Evolutionary conservation across 352 stramenopile species (phyloP).

Genomic region (Pythium phragmiticola): DNA sequence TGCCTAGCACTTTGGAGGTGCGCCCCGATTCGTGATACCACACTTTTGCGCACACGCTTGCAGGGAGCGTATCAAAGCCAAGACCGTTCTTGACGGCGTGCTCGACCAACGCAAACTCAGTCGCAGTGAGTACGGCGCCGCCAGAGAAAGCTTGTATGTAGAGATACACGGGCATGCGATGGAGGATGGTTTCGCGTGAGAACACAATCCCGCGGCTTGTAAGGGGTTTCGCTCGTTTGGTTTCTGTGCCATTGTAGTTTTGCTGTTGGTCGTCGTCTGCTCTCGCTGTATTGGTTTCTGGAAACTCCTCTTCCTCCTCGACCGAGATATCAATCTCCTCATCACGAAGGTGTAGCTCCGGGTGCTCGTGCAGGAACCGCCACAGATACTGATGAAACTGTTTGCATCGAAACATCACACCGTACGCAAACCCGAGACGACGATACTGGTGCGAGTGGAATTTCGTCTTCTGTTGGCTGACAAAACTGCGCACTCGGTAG

Average conservation of each 20-base stretch:
- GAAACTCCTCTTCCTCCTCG: conserved; percentile 30
- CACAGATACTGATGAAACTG: conserved; percentile 74
- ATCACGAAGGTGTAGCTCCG: conserved; percentile 37
- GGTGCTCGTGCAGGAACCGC: conserved; percentile 53
- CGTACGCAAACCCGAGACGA: conserved; percentile 76
- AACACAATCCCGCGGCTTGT: conserved; percentile 53
- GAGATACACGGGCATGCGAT: conserved; percentile 72
- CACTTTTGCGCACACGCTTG: conserved; percentile 51
- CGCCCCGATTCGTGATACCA: conserved; percentile 72
- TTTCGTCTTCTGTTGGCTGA: conserved; percentile 53
- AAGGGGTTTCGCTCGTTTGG: neutral
- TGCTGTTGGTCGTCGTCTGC: neutral
- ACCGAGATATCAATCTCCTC: conserved; percentile 43
- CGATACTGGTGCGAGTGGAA: conserved; percentile 67
- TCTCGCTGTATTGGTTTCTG: neutral
- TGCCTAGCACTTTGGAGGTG: conserved; percentile 70
- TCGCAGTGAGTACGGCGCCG: conserved; percentile 49
- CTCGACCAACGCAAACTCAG: conserved; percentile 54
- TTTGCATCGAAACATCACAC: conserved; percentile 84
- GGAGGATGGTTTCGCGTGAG: conserved; percentile 68
- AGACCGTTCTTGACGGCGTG: conserved; percentile 48
- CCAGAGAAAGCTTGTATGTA: conserved; percentile 83
- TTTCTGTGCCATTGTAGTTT: neutral
- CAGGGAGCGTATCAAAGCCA: conserved; percentile 46
- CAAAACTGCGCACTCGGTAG: conserved; percentile 69